Base-by-base conservation (phyloP, 2,329 filamentous ascomycete genomes). In the Davidsoniella neocaledoniae region DNA sequence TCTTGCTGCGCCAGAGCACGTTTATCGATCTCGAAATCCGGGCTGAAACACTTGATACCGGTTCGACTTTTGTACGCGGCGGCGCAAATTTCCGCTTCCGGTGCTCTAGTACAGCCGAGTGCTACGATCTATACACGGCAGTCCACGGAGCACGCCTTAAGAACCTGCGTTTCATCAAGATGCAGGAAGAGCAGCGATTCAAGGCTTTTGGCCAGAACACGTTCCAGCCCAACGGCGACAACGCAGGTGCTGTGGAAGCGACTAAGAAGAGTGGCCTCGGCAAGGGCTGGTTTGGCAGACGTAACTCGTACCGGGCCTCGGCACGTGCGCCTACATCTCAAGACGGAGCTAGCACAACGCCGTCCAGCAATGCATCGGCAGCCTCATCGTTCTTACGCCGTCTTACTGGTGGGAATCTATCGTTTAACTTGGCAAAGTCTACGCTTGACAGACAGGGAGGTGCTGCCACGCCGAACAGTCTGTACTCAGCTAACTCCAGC, bases 1-100 rank as follows among this genome's bases (percentile, higher is more conserved):
- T 96, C 6, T 83, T 88, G 56, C 79, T 96, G 54, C 79, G 90
- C 55, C 83, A 90, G 59, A 91, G 88, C 58, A 98, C 87, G 19
- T 85, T 84, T 3, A 76, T 98, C 29, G 91, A 98, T 62, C 85
- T 98, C 49, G 91, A 93, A 56, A 86, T 98, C 55, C 83, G 87
- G 46, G 95, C 90, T 5, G 86, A 86, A 1, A 83, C 88, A 23
- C 83, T 83, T 41, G 63, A 71, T 19, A 71, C 83, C 54, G 87
- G 83, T 4, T 76, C 77, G 57, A 73, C 94, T 51, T 74, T 67
- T 66, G 60, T 59, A 12, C 74, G 81, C 46, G 81, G 79, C 12
- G 72, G 72, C 29, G 71, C 68, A 58, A 91, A 93, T 61, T 85
- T 94, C 66, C 90, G 93, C 70, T 91, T 96, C 73, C 82, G 91